phyloP scores from a whole-genome alignment of 176 grass and related monocot species.

The Tillandsia fasciculata region DNA sequence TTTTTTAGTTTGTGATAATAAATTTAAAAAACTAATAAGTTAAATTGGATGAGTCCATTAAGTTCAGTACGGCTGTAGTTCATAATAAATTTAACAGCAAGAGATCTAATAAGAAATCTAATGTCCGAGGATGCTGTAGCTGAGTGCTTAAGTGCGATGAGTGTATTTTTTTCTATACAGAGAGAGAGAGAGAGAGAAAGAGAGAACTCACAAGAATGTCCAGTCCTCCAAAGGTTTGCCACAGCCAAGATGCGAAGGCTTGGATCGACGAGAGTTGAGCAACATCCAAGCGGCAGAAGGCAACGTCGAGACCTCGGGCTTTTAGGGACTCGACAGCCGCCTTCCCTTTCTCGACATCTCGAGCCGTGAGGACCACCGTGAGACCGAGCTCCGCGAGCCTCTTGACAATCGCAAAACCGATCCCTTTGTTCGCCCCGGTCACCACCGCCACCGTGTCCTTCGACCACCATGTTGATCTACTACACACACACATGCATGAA shows the following conservation, averaged over 20 bases:
- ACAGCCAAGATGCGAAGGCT: conserved; percentile 57
- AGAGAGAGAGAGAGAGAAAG: neutral
- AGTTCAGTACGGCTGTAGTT: no score
- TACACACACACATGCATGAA: neutral
- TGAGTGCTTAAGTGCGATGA: no score
- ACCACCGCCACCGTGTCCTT: conserved; percentile 81
- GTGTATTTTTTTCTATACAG: no score
- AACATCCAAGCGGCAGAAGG: conserved; percentile 60
- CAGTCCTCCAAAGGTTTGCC: conserved; percentile 36
- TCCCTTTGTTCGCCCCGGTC: conserved; percentile 89
- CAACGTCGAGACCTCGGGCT: conserved; percentile 27
- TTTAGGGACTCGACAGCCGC: conserved; percentile 57
- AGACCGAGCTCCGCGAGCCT: conserved; percentile 65
- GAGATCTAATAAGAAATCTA: no score
- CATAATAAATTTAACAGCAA: no score
- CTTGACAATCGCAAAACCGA: conserved; percentile 60
- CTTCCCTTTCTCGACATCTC: conserved; percentile 55
- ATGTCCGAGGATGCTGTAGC: rapidly evolving
- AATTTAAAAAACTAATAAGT: no score
- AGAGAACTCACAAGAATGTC: conserved; percentile 63
- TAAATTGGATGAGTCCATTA: no score
- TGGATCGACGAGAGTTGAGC: conserved; percentile 46
- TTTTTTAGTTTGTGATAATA: no score
- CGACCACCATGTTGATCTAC: conserved; percentile 53
- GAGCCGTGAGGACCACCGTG: conserved; percentile 83